Evolutionary conservation across 345 rosid species (phyloP).

Genomic region (Carallia brachiata): DNA sequence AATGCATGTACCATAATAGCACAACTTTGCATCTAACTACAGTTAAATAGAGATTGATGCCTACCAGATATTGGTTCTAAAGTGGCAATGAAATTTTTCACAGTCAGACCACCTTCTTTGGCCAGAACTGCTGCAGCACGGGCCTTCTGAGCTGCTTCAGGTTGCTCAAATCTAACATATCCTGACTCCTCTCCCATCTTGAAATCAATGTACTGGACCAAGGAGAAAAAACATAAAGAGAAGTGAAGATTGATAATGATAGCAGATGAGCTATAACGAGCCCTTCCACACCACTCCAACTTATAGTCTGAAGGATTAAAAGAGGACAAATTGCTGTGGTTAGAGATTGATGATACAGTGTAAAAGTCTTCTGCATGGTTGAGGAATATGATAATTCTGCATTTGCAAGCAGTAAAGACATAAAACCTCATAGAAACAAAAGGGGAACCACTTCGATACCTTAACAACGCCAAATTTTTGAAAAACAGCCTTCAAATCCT

Average conservation of each 20-base stretch:
- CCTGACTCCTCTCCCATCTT: conserved; percentile 80
- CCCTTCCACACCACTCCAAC: not conserved
- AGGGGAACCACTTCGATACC: conserved; percentile 40
- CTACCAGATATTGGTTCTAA: conserved; percentile 90
- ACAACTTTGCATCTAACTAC: too few species aligned
- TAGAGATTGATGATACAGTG: not conserved
- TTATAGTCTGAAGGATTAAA: not conserved
- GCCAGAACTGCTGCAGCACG: conserved; percentile 93
- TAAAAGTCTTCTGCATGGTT: not conserved
- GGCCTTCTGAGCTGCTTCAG: conserved; percentile 91
- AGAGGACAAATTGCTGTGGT: not conserved
- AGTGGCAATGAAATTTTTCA: conserved; percentile 69
- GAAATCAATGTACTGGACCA: conserved; percentile 75
- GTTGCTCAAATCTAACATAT: conserved; percentile 71
- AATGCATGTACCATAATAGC: not conserved
- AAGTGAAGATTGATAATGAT: not conserved
- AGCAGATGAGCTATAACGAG: not conserved
- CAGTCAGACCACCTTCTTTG: conserved; percentile 69
- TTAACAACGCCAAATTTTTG: conserved; percentile 74
- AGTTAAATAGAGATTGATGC: conserved; percentile 7
- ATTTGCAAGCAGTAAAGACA: conserved; percentile 7
- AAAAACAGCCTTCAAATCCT: conserved; percentile 79
- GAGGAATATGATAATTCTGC: not conserved
- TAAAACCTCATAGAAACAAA: conserved; percentile 5
- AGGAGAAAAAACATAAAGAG: not conserved